Percentiles rank a stretch among this genome's conserved stretches.
Conservation (phyloP, 331 rosid species). For the Arachis monticola region DNA sequence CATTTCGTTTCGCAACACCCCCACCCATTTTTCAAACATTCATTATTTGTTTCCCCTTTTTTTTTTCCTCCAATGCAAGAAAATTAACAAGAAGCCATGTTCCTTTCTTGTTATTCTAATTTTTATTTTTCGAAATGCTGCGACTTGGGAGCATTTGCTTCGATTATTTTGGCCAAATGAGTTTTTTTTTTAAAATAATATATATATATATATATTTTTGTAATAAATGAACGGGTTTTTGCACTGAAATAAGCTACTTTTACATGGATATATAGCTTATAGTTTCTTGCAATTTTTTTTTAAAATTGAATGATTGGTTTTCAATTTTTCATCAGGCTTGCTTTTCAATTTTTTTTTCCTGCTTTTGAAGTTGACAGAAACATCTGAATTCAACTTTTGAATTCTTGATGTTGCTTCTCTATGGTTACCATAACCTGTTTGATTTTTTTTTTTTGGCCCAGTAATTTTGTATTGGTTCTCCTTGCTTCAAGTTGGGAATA, state of each 20-base stretch:
- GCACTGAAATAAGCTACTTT: conserved; percentile 22
- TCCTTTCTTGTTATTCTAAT: neutral
- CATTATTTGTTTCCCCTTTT: conserved; percentile 29
- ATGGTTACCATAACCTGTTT: conserved; percentile 20
- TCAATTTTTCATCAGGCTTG: neutral
- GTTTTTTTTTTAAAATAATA: conserved; percentile 7
- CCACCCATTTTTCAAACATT: conserved; percentile 23
- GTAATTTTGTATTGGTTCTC: neutral
- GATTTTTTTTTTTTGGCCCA: conserved; percentile 7
- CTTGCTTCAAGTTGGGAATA: conserved; percentile 6
- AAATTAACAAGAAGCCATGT: conserved; percentile 9
- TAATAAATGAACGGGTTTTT: conserved; percentile 16
- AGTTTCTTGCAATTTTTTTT: neutral
- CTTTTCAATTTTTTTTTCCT: neutral
- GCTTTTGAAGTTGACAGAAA: conserved; percentile 26
- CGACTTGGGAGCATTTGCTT: conserved; percentile 5
- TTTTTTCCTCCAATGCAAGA: conserved; percentile 24
- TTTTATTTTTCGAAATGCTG: neutral
- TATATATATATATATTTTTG: too few relatives aligned
- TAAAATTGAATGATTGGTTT: neutral
- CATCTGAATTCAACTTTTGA: neutral
- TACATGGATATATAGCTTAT: neutral
- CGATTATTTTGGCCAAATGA: conserved; percentile 31
- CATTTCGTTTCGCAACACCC: too few relatives aligned
- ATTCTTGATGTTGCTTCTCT: conserved; percentile 1